Evolutionary conservation across 345 rosid species (phyloP).

Genomic region (Crucihimalaya himalaica): DNA sequence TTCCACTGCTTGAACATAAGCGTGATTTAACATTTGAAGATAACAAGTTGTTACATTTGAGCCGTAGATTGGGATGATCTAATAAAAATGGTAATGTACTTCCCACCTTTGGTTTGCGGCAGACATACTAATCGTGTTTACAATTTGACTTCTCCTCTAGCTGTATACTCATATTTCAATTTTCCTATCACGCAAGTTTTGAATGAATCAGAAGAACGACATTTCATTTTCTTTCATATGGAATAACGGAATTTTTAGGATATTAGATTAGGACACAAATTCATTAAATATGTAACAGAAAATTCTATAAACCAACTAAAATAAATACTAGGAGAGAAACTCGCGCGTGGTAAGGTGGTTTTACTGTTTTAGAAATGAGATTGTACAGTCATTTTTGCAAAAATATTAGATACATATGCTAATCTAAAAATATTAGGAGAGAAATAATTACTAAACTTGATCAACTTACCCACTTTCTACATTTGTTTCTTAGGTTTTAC

Average conservation of each 20-base stretch:
- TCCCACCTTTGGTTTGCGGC: conserved; percentile 27
- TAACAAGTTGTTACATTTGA: conserved; percentile 31
- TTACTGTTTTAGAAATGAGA: not conserved
- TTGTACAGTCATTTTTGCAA: not conserved
- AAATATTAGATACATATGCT: not conserved
- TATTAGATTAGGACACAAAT: not conserved
- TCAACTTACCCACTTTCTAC: not conserved
- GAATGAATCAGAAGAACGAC: conserved; percentile 11
- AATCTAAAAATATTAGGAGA: not conserved
- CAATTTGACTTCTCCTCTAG: conserved; percentile 15
- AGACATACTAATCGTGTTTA: conserved; percentile 34
- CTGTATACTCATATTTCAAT: conserved; percentile 5
- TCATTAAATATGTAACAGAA: not conserved
- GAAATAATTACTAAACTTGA: not conserved
- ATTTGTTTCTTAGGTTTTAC: not conserved
- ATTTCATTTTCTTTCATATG: not conserved
- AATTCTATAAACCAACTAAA: not conserved
- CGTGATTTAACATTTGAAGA: conserved; percentile 28
- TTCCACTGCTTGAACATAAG: conserved; percentile 28
- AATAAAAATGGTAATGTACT: conserved; percentile 25
- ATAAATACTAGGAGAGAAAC: not conserved
- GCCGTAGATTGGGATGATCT: conserved; percentile 20
- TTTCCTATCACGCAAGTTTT: conserved; percentile 7
- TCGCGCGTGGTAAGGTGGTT: not conserved
- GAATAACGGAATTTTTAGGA: not conserved